These are phyloP conservation scores for Diplosphaera chodatii DNA, from an alignment of 139 green algal species.

Conservation along the genomic window DNA sequence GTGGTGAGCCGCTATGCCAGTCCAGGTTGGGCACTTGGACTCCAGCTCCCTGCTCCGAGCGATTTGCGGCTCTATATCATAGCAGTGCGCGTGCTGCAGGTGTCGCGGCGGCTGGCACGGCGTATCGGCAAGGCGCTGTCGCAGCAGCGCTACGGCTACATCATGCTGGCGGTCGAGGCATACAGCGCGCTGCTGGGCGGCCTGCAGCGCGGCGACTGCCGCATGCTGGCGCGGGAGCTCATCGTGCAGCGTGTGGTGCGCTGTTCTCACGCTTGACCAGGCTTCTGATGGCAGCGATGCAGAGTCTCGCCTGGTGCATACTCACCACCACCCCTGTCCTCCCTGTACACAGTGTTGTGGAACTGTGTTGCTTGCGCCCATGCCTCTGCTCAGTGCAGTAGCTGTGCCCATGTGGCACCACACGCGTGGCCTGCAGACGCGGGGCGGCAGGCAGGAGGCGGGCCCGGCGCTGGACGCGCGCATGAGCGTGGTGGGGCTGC, in stretches of 20 bases:
- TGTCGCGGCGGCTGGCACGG: slow-evolving; percentile 42
- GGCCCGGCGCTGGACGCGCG: background rate
- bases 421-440: no score
- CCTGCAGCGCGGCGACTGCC: slow-evolving; percentile 4
- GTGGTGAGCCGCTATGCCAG: background rate
- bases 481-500: slow-evolving; percentile 3
- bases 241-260: slow-evolving; percentile 22
- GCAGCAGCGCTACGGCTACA: slow-evolving; percentile 22
- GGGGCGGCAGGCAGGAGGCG: background rate
- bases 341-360: no score
- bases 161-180: slow-evolving; percentile 30
- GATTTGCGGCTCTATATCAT: no score
- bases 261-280: no score
- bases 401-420: background rate
- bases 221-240: slow-evolving; percentile 40
- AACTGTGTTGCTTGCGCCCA: no score
- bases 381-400: background rate
- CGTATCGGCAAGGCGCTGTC: slow-evolving; percentile 32
- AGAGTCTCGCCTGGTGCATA: background rate
- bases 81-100: slow-evolving; percentile 19
- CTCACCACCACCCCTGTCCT: no score
- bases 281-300: background rate
- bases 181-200: slow-evolving; percentile 31
- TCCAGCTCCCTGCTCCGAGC: background rate
- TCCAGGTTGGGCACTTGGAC: background rate